Evolutionary conservation across 768 basidiomycete genomes (phyloP).

Genomic region (Clitopilus hobsonii): DNA sequence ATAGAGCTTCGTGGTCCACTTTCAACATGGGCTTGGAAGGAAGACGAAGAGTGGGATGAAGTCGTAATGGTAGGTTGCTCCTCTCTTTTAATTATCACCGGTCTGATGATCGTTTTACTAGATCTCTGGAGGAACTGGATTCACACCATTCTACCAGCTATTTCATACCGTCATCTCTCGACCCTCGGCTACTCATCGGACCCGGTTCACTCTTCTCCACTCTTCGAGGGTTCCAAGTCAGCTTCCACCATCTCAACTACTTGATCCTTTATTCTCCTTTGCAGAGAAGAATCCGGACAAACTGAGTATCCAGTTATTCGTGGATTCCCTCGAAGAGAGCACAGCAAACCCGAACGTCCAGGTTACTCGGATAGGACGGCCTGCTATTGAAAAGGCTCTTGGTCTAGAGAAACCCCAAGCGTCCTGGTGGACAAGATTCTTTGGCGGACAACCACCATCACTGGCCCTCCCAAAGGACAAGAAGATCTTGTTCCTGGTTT

Average conservation of each 20-base stretch:
- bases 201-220: slow-evolving; percentile 72
- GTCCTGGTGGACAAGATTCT: slow-evolving; percentile 34
- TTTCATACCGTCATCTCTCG: slow-evolving; percentile 49
- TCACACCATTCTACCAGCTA: slow-evolving; percentile 82
- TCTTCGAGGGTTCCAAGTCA: slow-evolving; percentile 57
- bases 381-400: slow-evolving; percentile 40
- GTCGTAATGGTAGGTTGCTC: slow-evolving; percentile 57
- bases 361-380: slow-evolving; percentile 52
- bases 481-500: slow-evolving; percentile 67
- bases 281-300: slow-evolving; percentile 48
- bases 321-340: slow-evolving; percentile 41
- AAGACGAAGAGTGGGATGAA: slow-evolving; percentile 60
- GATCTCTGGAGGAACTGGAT: slow-evolving; percentile 87
- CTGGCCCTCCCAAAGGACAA: slow-evolving; percentile 14
- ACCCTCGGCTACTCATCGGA: slow-evolving; percentile 22
- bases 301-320: slow-evolving; percentile 58
- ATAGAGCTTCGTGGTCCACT: slow-evolving; percentile 78
- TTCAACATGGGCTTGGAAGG: slow-evolving; percentile 57
- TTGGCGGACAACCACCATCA: slow-evolving; percentile 12
- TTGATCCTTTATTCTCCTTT: slow-evolving; percentile 46
- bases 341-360: slow-evolving; percentile 21
- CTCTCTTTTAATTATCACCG: neutral
- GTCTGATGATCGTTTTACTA: slow-evolving; percentile 19
- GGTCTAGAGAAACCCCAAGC: slow-evolving; percentile 16
- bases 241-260: slow-evolving; percentile 62